Base-by-base conservation (phyloP, 2,329 filamentous ascomycete genomes). In the Fusarium pseudonygamai region DNA sequence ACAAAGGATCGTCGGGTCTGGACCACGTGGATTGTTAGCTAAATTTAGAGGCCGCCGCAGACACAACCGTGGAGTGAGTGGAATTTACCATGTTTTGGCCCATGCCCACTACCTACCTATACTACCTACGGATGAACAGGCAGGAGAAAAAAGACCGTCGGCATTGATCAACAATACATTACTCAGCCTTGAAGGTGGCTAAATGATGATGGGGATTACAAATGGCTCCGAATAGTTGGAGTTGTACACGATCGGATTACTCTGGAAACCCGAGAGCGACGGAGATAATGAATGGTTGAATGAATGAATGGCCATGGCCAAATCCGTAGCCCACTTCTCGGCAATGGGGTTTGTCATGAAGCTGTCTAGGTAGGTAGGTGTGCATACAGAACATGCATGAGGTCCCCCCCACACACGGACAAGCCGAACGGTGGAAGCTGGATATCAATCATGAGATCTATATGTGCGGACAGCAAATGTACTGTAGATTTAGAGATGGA, bases 401-500 rank as follows among this genome's bases (percentile, higher is more conserved):
- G 26, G 18, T 34, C 18, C 49, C 56, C 49, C 65, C 64, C 60
- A 55, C 68, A 65, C 73, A 57, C 75, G 75, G 75, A 64, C 66
- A 77, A 57, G 72, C 75, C 75, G 75, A 77, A 73, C 65, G 37
- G 66, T 72, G 59, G 58, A 67, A 72, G 75, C 74, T 73, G 74
- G 47, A 50, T 49, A 36, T 30, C 42, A 24, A 60, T 26, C 37
- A 49, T 46, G 13, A 74, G 57, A 59, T 71, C 46, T 30, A 47
- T 59, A 42, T 36, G 26, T 32, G 50, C 26, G 43, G 30, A n/a
- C 55, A 30, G 57, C 34, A n/a, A 40, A 55, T 40, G 36, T n/a
- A 36, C 34, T 18, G 28, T 49, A 50, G 28, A 36, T 24, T 42
- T 47, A 42, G 50, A 46, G 47, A 68, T 52, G 36, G 36, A 52